These are phyloP conservation scores for Zalaria obscura DNA, from an alignment of 2,329 filamentous ascomycete genomes.

Conservation along the genomic window DNA sequence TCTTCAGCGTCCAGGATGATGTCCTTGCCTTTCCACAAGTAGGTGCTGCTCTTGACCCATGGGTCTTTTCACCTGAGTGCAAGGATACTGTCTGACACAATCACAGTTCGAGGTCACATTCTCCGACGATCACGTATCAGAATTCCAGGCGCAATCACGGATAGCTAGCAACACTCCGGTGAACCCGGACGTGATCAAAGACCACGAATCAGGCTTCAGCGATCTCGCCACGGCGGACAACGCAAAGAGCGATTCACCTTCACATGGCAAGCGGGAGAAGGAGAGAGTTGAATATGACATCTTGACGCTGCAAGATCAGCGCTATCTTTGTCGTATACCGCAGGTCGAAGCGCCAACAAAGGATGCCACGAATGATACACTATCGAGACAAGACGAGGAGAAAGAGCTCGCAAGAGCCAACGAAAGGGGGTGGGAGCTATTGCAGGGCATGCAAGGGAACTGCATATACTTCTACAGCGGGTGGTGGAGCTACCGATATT, in stretches of 20 bases:
- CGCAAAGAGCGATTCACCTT: slow-evolving; percentile 2
- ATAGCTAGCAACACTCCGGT: slow-evolving; percentile 23
- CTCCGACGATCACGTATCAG: slow-evolving; percentile 55
- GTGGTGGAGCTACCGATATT: slow-evolving; percentile 96
- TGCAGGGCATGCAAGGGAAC: slow-evolving; percentile 60
- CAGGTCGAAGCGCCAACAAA: slow-evolving; percentile 41
- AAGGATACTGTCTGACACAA: neutral
- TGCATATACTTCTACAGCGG: slow-evolving; percentile 77
- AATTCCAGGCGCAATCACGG: slow-evolving; percentile 51
- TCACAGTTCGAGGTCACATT: slow-evolving; percentile 67
- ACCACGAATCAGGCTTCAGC: neutral
- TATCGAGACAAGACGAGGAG: slow-evolving; percentile 50
- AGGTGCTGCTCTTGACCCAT: slow-evolving; percentile 13
- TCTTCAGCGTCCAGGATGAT: slow-evolving; percentile 81
- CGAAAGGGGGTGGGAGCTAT: slow-evolving; percentile 63
- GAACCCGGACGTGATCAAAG: neutral
- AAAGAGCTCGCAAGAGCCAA: slow-evolving; percentile 68
- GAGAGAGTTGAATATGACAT: slow-evolving; percentile 46
- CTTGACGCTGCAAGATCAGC: slow-evolving; percentile 54
- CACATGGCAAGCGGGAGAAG: slow-evolving; percentile 1
- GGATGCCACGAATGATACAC: slow-evolving; percentile 14
- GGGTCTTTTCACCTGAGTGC: neutral
- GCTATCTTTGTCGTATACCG: slow-evolving; percentile 77
- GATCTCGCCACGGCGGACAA: slow-evolving; percentile 9
- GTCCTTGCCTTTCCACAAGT: slow-evolving; percentile 78